Evolutionary conservation across 768 basidiomycete genomes (phyloP).

Genomic region (Dacryopinax spathularia): DNA sequence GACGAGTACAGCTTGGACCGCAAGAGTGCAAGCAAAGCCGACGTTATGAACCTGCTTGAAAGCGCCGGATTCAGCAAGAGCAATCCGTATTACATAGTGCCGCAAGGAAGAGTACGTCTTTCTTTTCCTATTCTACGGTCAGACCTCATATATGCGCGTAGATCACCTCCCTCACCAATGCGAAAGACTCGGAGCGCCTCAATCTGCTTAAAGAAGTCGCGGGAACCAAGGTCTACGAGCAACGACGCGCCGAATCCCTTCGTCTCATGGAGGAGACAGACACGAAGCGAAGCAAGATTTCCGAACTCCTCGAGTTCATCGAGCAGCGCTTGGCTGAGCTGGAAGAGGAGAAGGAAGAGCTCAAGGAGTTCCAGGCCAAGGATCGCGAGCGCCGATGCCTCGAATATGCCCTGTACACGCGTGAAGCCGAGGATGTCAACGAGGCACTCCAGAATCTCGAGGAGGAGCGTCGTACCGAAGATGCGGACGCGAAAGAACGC

Average conservation of each 20-base stretch:
- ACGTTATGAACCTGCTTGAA: slow-evolving; percentile 94
- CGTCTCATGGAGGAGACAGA: slow-evolving; percentile 96
- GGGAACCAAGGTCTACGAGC: slow-evolving; percentile 95
- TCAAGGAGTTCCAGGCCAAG: slow-evolving; percentile 91
- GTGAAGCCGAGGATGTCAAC: slow-evolving; percentile 79
- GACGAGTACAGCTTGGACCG: slow-evolving; percentile 96
- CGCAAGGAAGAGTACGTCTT: slow-evolving; percentile 76
- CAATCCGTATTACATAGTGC: slow-evolving; percentile 99
- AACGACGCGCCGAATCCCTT: slow-evolving; percentile 79
- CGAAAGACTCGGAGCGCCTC: slow-evolving; percentile 87
- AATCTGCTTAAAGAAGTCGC: slow-evolving; percentile 95
- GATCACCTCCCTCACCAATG: slow-evolving; percentile 94
- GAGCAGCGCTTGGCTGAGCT: slow-evolving; percentile 79
- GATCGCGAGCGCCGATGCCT: slow-evolving; percentile 88
- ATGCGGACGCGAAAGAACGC: slow-evolving; percentile 70
- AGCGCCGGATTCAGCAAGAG: slow-evolving; percentile 93
- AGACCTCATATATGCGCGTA: slow-evolving; percentile 19
- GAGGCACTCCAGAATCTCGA: slow-evolving; percentile 72
- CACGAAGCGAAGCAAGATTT: slow-evolving; percentile 79
- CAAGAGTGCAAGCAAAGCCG: slow-evolving; percentile 89
- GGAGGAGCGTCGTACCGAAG: slow-evolving; percentile 58
- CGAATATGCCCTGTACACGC: slow-evolving; percentile 86
- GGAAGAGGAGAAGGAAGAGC: slow-evolving; percentile 94
- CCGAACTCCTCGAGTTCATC: slow-evolving; percentile 77
- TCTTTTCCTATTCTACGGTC: background rate